A percentile compares a stretch with the other conserved stretches of the same genome.
Conservation (phyloP, 192 early-diverging fungal species). For the Coemansia sp. region DNA sequence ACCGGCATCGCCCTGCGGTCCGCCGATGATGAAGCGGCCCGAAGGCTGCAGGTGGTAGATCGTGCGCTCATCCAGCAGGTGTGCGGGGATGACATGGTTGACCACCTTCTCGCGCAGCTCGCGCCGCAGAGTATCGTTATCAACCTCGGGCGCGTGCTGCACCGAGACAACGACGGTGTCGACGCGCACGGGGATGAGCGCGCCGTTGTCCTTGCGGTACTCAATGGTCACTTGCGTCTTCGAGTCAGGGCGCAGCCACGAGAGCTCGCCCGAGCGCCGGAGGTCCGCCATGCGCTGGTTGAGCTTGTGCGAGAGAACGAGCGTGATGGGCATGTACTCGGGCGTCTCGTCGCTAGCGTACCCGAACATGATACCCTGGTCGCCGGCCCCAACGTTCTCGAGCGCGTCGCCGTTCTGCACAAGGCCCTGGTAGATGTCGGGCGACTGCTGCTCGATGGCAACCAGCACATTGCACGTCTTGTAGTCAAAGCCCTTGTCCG, state of each 20-base stretch:
- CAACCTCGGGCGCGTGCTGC: constrained; percentile 92
- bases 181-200: constrained; percentile 92
- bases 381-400: constrained; percentile 98
- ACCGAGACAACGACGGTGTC: constrained; percentile 97
- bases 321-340: constrained; percentile 97
- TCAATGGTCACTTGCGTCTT: constrained; percentile 99
- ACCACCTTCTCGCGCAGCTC: constrained; percentile 93
- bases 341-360: constrained; percentile 99
- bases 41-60: constrained; percentile 98
- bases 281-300: constrained; percentile 95
- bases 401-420: constrained; percentile 88
- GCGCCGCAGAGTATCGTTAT: constrained; percentile 79
- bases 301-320: constrained; percentile 95
- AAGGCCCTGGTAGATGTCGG: constrained; percentile 98
- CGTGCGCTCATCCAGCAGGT: constrained; percentile 85
- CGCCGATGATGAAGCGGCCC: constrained; percentile 99
- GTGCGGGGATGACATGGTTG: constrained; percentile 88
- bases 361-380: constrained; percentile 94
- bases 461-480: constrained; percentile 99
- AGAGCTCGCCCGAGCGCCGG: constrained; percentile 86
- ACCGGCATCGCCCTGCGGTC: constrained; percentile 99
- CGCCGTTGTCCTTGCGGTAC: constrained; percentile 95
- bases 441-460: constrained; percentile 99
- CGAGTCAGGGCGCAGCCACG: constrained; percentile 97
- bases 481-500: constrained; percentile 99